Conservation (phyloP, 2,329 filamentous ascomycete genomes). For the Ophiostoma ips region DNA sequence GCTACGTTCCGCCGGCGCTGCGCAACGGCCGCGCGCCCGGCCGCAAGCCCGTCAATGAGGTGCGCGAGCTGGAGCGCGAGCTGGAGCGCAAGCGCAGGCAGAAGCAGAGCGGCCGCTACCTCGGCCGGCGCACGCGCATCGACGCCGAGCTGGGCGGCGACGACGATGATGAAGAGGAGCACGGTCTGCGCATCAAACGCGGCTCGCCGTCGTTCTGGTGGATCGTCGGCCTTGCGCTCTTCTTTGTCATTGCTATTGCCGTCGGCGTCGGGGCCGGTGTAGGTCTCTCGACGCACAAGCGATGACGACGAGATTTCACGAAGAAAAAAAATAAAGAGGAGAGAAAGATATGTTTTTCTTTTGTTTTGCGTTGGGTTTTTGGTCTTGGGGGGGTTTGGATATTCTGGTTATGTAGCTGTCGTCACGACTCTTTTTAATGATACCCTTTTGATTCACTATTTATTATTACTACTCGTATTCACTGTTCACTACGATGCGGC, state of each 20-base stretch:
- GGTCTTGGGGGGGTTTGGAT: too few species aligned
- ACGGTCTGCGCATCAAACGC: background rate
- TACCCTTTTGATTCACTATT: too few species aligned
- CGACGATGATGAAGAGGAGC: conserved; percentile 18
- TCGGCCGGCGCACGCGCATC: background rate
- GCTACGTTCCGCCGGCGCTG: conserved; percentile 13
- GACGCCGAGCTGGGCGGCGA: background rate
- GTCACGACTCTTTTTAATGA: too few species aligned
- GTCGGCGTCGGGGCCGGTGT: conserved; percentile 28
- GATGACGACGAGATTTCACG: background rate
- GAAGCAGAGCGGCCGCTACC: background rate
- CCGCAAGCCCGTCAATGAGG: conserved; percentile 10
- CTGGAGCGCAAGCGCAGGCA: background rate
- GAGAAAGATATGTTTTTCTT: background rate
- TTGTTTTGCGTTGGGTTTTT: too few species aligned
- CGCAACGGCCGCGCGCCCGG: conserved; percentile 12
- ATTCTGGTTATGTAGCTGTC: too few species aligned
- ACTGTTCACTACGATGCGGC: too few species aligned
- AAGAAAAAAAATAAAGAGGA: background rate
- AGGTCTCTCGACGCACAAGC: conserved; percentile 12
- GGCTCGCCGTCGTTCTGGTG: conserved; percentile 21
- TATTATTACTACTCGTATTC: too few species aligned
- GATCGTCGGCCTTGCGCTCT: conserved; percentile 18
- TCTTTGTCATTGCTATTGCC: conserved; percentile 19
- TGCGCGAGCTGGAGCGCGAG: conserved; percentile 4